A percentile compares a stretch with the other conserved stretches of the same genome.
Evolutionary conservation across 2,329 filamentous ascomycete species (phyloP).

Genomic region (Phialophora tarda): DNA sequence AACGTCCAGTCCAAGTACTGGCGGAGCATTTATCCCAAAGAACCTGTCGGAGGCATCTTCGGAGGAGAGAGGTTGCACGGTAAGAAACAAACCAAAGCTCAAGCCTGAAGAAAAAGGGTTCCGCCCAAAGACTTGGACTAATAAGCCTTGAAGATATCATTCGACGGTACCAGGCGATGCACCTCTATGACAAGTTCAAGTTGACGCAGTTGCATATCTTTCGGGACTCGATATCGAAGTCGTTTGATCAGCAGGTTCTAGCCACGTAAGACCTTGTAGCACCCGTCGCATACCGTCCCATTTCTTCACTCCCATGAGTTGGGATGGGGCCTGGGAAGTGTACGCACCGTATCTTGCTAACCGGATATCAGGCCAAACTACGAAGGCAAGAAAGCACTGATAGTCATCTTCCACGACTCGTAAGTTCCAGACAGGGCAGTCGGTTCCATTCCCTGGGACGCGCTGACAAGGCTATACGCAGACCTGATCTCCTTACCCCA

Average conservation of each 20-base stretch:
- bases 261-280: constrained; percentile 63
- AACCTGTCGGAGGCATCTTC: constrained; percentile 58
- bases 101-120: not conserved
- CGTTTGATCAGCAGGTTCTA: constrained; percentile 85
- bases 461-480: constrained; percentile 43
- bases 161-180: constrained; percentile 74
- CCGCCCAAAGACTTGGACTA: not conserved
- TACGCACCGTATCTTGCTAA: not conserved
- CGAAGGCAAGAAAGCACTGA: constrained; percentile 67
- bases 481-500: constrained; percentile 72
- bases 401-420: constrained; percentile 84
- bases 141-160: constrained; percentile 67
- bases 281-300: not conserved
- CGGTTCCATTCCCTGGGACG: not conserved
- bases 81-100: constrained; percentile 39
- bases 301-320: not conserved
- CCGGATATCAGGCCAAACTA: constrained; percentile 63
- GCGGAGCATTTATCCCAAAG: constrained; percentile 81
- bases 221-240: constrained; percentile 71
- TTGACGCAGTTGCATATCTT: constrained; percentile 85
- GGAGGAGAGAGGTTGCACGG: constrained; percentile 69
- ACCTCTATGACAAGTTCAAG: constrained; percentile 71
- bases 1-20: constrained; percentile 72
- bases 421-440: constrained; percentile 32
- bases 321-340: not conserved